Percentiles rank a stretch among this genome's conserved stretches.
phyloP scores from a whole-genome alignment of 2,329 filamentous ascomycete genomes.

The Fusarium oxysporum region DNA sequence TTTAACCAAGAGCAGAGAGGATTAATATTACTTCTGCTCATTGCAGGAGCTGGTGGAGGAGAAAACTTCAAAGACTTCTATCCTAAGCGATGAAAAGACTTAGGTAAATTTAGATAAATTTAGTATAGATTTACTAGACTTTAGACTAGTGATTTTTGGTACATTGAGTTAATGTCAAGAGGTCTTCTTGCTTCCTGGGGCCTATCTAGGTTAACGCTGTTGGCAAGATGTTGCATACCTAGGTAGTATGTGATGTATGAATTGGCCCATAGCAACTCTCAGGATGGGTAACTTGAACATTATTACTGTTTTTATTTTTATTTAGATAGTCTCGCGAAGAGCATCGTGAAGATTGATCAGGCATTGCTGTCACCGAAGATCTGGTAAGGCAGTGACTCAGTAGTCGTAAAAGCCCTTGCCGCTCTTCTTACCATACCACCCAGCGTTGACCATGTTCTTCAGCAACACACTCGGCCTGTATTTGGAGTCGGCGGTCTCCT shows the following conservation, averaged over 20 bases:
- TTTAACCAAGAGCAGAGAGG: too few species aligned
- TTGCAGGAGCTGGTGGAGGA: not conserved
- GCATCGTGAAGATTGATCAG: not conserved
- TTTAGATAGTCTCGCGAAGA: not conserved
- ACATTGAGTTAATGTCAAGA: not conserved
- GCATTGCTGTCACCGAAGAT: not conserved
- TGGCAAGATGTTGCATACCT: not conserved
- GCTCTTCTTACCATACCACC: constrained; percentile 97
- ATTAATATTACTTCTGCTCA: too few species aligned
- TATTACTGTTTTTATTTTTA: not conserved
- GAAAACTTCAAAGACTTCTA: not conserved
- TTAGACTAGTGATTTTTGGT: not conserved
- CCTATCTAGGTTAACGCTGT: not conserved
- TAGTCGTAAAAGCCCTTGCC: constrained; percentile 97
- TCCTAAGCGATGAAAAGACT: not conserved
- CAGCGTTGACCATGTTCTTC: constrained; percentile 96
- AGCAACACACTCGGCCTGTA: constrained; percentile 91
- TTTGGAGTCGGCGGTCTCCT: constrained; percentile 94
- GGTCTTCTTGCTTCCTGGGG: not conserved
- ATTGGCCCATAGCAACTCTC: not conserved
- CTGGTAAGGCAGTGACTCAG: constrained; percentile 50
- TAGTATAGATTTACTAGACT: not conserved
- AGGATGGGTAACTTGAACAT: not conserved
- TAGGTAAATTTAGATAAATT: not conserved
- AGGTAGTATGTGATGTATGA: not conserved